Evolutionary conservation across 345 rosid species (phyloP), one percentile per base, ranked within the genome.

Genomic region (Noccaea caerulescens): DNA sequence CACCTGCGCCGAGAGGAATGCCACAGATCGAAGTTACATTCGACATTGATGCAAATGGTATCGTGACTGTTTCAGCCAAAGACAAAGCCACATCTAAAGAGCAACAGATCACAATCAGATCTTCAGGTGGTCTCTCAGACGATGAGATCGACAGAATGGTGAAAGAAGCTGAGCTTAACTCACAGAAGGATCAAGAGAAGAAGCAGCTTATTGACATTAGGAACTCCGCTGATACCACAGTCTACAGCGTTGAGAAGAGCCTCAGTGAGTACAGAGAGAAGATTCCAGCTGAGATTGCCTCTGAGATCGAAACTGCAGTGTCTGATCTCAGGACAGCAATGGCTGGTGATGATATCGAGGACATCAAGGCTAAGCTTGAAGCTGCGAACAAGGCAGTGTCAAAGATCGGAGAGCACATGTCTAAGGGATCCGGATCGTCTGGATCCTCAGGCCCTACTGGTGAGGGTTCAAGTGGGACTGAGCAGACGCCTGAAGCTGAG

Each of bases 311-410:
- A 54, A 58, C 68, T 10, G 78, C 84, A 10, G 81, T 83, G 46
- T 71, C 84, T 37, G 84, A 81, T 30, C 73, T 83, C 23, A 78
- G 86, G 74, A 79, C 50, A 2, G 75, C 86, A 8, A 46, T 83
- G 78, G 66, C 73, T 1, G 82, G 84, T 4, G 86, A 83, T 8
- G 71, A 76, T 3, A 42, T 67, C 2, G 82, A 83, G 3, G 87
- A 83, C 63, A 85, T 85, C 73, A 85, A 83, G 69, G 70, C 84
- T 41, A 85, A 83, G 52, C 66, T 85, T 1, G 89, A 83, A 20
- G 80, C 77, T 27, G 85, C 89, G 1, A 85, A 83, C 66, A 81
- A 85, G 51, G 83, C 87, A 30, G 83, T 85, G 49, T 83, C 89
- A 0, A 85, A 83, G 76, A 85, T 85, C 4, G 87, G 89, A 9